A percentile compares a stretch with the other conserved stretches of the same genome.
Evolutionary conservation across 2,329 filamentous ascomycete genomes (phyloP).

Genomic region (Fusarium praegraminearum): DNA sequence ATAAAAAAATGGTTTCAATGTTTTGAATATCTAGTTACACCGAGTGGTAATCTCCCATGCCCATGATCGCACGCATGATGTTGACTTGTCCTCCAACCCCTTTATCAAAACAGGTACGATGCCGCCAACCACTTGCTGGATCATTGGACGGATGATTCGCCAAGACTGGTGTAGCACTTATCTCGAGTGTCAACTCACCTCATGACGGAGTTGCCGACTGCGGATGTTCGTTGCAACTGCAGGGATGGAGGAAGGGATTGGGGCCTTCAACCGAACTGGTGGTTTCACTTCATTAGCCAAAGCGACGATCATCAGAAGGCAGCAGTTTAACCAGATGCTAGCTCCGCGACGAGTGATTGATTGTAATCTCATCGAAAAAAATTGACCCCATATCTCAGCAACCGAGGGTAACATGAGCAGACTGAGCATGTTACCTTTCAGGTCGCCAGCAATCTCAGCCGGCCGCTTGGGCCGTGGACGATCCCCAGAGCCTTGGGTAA

Average conservation of each 20-base stretch:
- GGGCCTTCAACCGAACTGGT: conserved; percentile 34
- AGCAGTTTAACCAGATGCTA: conserved; percentile 20
- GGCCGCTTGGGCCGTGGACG: conserved; percentile 25
- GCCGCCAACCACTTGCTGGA: conserved; percentile 6
- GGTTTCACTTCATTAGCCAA: conserved; percentile 33
- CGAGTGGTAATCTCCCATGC: conserved; percentile 16
- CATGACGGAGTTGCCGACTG: conserved; percentile 22
- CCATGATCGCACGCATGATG: conserved; percentile 12
- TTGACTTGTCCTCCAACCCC: conserved; percentile 15
- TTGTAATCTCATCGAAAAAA: conserved; percentile 18
- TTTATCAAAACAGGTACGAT: conserved; percentile 15
- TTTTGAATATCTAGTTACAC: conserved; percentile 20
- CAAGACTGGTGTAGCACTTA: conserved; percentile 32
- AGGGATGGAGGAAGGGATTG: conserved; percentile 23
- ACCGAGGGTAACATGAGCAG: conserved; percentile 30
- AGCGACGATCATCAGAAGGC: conserved; percentile 33
- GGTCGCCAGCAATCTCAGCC: conserved; percentile 29
- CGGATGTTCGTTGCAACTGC: conserved; percentile 20
- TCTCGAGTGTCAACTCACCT: conserved; percentile 28
- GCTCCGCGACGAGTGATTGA: conserved; percentile 17
- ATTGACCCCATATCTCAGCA: conserved; percentile 23
- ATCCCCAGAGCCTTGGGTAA: conserved; percentile 23
- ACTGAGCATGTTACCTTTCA: conserved; percentile 30
- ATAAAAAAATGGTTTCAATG: conserved; percentile 43
- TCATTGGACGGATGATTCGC: conserved; percentile 27